phyloP scores from a whole-genome alignment of 1,284 basidiomycete species.

The Phaffia rhodozyma region DNA sequence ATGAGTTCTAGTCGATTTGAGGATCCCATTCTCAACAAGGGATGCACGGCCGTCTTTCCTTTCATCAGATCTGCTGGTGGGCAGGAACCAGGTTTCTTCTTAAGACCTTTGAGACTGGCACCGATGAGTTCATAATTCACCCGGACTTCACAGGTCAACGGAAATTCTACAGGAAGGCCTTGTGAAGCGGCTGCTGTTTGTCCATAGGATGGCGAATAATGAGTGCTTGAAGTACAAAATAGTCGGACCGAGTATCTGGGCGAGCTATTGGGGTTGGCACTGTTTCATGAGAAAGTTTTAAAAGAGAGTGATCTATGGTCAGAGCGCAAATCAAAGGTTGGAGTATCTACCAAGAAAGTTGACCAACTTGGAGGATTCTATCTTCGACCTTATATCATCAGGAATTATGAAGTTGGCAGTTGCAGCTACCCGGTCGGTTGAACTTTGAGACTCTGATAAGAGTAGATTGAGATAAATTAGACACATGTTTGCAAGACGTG shows the following conservation, averaged over 20 bases:
- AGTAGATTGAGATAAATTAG: background rate
- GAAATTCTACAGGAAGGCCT: constrained; percentile 67
- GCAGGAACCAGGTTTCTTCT: constrained; percentile 92
- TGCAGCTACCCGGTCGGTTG: constrained; percentile 8
- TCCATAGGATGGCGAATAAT: constrained; percentile 44
- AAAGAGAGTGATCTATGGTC: constrained; percentile 1
- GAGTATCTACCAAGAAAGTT: background rate
- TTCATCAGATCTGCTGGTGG: constrained; percentile 75
- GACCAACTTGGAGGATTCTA: constrained; percentile 4
- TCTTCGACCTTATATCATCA: background rate
- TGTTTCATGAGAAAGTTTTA: background rate
- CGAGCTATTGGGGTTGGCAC: background rate
- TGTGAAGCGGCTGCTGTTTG: constrained; percentile 31
- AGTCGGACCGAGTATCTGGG: constrained; percentile 48
- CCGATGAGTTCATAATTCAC: constrained; percentile 58
- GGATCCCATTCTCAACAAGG: constrained; percentile 40
- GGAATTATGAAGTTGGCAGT: background rate
- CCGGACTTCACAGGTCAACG: constrained; percentile 77
- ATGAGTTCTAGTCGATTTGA: constrained; percentile 59
- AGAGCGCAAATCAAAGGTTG: background rate
- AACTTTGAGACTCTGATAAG: background rate
- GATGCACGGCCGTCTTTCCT: constrained; percentile 23
- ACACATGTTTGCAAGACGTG: background rate
- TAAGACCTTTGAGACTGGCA: constrained; percentile 78
- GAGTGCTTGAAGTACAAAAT: constrained; percentile 84